Base-by-base conservation (phyloP, 768 basidiomycete species). In the Obba rivulosa region DNA sequence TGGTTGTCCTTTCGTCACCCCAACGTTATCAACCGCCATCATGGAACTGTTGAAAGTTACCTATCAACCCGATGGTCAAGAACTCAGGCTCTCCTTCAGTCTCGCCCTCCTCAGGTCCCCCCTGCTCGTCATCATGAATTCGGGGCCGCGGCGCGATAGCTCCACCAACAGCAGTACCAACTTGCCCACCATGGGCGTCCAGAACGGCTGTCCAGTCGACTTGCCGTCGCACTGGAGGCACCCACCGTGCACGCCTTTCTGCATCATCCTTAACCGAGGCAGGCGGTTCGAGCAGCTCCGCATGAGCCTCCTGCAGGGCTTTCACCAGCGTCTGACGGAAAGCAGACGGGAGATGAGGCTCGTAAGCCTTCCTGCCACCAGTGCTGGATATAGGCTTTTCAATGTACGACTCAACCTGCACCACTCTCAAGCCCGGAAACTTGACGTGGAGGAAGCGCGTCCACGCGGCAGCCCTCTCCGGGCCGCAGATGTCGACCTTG, bases 401-500 rank as follows among this genome's bases (percentile, higher is more conserved):
- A n/a, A 70, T 62, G 55, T 91, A 93, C 0, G 87, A 78, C 63
- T 90, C 86, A 10, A 92, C 90, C 49, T 80, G 76, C 2, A 92
- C 83, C 13, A 92, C 75, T 2, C 72, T 77, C 3, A 76, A 57
- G 14, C 66, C 68, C 2, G 85, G 83, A 60, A 81, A 77, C 5
- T 60, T 71, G 11, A 62, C 51, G n/a, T 68, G 63, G 25, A 92
- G 72, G 62, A 81, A 83, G 2, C 67, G 59, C 11, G 74, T 72
- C 91, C 92, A 93, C 3, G 80, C 78, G 8, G 73, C 67, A 2
- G 79, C 77, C 36, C 84, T 76, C 23, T 62, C 69, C 11, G 78
- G 76, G 14, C 91, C 89, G 5, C 87, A 75, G 34, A 97, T 85
- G 66, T 95, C 95, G 18, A 83, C 81, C 64, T 97, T 94, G 16